Percentiles rank a stretch among this genome's conserved stretches.
Conservation (phyloP, 2,329 filamentous ascomycete genomes). For the Bipolaris cookei region DNA sequence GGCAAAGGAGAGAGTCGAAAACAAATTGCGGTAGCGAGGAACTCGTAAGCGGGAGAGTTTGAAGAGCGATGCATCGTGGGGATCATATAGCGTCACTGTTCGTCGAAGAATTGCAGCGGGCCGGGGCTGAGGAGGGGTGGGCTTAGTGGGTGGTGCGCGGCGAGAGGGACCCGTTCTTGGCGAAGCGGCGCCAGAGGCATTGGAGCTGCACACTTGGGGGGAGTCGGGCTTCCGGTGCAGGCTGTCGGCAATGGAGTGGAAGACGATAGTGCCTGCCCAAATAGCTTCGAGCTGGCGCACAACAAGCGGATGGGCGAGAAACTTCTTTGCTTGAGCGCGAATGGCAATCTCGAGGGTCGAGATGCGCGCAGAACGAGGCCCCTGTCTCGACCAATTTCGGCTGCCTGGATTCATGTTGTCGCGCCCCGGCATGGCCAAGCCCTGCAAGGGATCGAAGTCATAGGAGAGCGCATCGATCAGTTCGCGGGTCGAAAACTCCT, state of each 20-base stretch:
- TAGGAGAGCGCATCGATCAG: slow-evolving; percentile 94
- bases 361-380: slow-evolving; percentile 70
- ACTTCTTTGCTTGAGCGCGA: slow-evolving; percentile 88
- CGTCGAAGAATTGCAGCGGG: slow-evolving; percentile 61
- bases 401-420: slow-evolving; percentile 35
- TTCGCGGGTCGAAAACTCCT: slow-evolving; percentile 87
- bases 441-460: slow-evolving; percentile 92
- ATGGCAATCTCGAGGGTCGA: slow-evolving; percentile 94
- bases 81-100: slow-evolving; percentile 87
- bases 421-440: slow-evolving; percentile 63
- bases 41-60: slow-evolving; percentile 91
- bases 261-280: slow-evolving; percentile 94
- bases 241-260: slow-evolving; percentile 86
- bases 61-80: slow-evolving; percentile 85
- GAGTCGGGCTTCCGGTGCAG: slow-evolving; percentile 69
- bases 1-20: slow-evolving; percentile 86
- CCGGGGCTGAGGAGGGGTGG: slow-evolving; percentile 30
- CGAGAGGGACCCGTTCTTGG: slow-evolving; percentile 42
- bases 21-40: slow-evolving; percentile 86
- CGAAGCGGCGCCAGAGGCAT: slow-evolving; percentile 33
- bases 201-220: slow-evolving; percentile 29
- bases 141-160: slow-evolving; percentile 34
- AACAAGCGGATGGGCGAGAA: slow-evolving; percentile 87
- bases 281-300: slow-evolving; percentile 96
- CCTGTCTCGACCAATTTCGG: slow-evolving; percentile 32